These are phyloP conservation scores for Castanea sativa DNA, from an alignment of 306 rosid genomes.

Conservation along the genomic window DNA sequence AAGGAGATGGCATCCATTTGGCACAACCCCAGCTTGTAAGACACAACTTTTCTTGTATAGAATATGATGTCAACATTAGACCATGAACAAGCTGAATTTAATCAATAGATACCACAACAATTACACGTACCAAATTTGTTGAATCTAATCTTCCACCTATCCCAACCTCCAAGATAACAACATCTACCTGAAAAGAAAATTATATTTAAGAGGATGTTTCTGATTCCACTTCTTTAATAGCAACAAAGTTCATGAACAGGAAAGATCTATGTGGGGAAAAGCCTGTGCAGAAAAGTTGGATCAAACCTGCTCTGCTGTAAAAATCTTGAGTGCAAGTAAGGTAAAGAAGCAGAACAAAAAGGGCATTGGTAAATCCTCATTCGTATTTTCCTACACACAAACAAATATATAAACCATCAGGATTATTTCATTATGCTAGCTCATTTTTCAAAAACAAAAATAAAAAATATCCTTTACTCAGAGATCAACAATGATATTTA, in stretches of 20 bases:
- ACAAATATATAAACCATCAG: not conserved
- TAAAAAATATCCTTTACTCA: not conserved
- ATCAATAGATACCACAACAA: not conserved
- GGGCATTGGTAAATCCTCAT: constrained; percentile 75
- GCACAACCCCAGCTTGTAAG: no score
- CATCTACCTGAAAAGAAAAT: constrained; percentile 57
- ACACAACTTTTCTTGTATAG: no score
- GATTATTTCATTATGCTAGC: not conserved
- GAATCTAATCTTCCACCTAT: constrained; percentile 90
- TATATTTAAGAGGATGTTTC: not conserved
- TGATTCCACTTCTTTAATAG: not conserved
- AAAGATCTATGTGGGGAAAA: not conserved
- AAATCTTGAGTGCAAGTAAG: constrained; percentile 89
- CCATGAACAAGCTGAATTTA: not conserved
- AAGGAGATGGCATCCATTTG: no score
- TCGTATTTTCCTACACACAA: constrained; percentile 56
- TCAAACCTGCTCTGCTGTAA: constrained; percentile 80
- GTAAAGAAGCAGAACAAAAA: constrained; percentile 85
- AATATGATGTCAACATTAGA: not conserved
- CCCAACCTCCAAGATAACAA: constrained; percentile 89
- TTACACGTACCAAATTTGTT: constrained; percentile 72
- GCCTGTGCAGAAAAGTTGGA: constrained; percentile 2
- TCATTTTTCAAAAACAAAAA: not conserved
- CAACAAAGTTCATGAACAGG: not conserved
- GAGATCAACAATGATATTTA: not conserved